Conservation (phyloP, 2,329 filamentous ascomycete genomes). For the Alternaria sp. region DNA sequence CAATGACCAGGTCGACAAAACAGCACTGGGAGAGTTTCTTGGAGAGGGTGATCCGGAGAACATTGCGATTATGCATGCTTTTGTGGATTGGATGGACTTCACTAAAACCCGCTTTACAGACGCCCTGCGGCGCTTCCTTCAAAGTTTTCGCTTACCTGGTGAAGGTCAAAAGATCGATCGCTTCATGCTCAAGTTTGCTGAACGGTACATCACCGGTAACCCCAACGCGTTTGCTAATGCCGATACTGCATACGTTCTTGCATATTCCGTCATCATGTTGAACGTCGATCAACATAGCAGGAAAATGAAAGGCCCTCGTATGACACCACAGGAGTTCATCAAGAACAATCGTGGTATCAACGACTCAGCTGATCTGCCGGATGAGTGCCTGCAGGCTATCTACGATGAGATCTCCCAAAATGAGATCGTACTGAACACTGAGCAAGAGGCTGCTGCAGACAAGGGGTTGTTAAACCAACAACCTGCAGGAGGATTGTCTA, state of each 20-base stretch:
- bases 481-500: constrained; percentile 72
- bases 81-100: constrained; percentile 96
- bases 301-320: constrained; percentile 81
- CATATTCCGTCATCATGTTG: constrained; percentile 95
- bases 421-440: constrained; percentile 93
- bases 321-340: constrained; percentile 98
- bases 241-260: constrained; percentile 94
- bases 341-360: constrained; percentile 99
- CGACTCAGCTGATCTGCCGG: constrained; percentile 89
- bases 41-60: constrained; percentile 93
- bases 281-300: constrained; percentile 95
- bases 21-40: constrained; percentile 90
- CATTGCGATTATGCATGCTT: constrained; percentile 97
- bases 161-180: constrained; percentile 99
- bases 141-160: constrained; percentile 92
- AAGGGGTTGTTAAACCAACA: constrained; percentile 68
- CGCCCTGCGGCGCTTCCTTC: constrained; percentile 86
- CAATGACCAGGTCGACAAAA: constrained; percentile 88
- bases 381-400: constrained; percentile 88
- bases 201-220: constrained; percentile 92
- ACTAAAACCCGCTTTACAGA: constrained; percentile 91
- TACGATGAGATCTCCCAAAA: constrained; percentile 91
- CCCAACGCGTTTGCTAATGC: constrained; percentile 98
- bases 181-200: constrained; percentile 98
- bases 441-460: constrained; percentile 87